Percentiles rank a stretch among this genome's conserved stretches.
phyloP scores from a whole-genome alignment of 768 basidiomycete species.

The Boletus rubroflammeus region DNA sequence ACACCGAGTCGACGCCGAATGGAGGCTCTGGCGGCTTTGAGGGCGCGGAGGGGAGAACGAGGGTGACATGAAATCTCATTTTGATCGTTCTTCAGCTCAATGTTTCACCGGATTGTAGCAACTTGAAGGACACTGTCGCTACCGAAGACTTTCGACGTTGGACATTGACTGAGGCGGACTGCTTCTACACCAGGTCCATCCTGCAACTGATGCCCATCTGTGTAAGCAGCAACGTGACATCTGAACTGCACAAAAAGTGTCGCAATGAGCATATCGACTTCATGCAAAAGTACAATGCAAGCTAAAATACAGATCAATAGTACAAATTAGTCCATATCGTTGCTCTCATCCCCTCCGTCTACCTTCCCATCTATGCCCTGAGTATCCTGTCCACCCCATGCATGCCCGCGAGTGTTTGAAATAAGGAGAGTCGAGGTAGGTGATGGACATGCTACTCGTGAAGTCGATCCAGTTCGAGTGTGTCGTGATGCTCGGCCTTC shows the following conservation, averaged over 20 bases:
- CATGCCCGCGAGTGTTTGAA: conserved; percentile 16
- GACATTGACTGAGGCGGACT: background rate
- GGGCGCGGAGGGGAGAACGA: too few relatives aligned
- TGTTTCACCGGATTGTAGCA: background rate
- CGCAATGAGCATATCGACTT: background rate
- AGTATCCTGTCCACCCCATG: conserved; percentile 20
- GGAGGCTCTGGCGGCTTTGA: too few relatives aligned
- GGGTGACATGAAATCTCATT: background rate
- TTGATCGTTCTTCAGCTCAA: background rate
- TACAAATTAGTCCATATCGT: conserved; percentile 11
- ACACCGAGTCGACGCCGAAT: too few relatives aligned
- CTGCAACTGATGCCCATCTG: background rate
- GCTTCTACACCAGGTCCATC: too few relatives aligned
- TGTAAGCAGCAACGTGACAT: background rate
- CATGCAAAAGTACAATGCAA: conserved; percentile 2
- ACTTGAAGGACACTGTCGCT: too few relatives aligned
- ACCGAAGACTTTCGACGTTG: background rate
- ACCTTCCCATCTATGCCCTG: conserved; percentile 17
- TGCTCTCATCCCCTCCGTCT: conserved; percentile 10
- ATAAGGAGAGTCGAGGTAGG: conserved; percentile 4
- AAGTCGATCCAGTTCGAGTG: conserved; percentile 19
- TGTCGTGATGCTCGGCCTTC: conserved; percentile 25
- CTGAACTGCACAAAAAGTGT: background rate
- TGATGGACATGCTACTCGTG: conserved; percentile 18
- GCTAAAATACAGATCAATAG: conserved; percentile 12